Conservation (phyloP, 306 rosid species). For the Quercus robur region DNA sequence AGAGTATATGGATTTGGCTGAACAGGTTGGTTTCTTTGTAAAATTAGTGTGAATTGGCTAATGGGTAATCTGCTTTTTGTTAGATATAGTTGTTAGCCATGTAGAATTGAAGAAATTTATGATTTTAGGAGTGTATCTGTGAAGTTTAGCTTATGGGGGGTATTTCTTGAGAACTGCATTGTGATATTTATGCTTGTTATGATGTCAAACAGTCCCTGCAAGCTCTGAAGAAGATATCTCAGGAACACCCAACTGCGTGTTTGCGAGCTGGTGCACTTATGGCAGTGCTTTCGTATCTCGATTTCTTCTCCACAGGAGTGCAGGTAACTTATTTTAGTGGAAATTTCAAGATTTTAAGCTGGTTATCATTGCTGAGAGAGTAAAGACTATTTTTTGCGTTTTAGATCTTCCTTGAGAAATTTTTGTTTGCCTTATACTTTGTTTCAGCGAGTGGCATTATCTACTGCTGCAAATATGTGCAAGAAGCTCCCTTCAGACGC, state of each 20-base stretch:
- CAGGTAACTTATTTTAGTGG: constrained; percentile 50
- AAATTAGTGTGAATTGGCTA: neutral
- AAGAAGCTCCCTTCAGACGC: constrained; percentile 99
- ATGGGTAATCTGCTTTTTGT: neutral
- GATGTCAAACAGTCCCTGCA: constrained; percentile 80
- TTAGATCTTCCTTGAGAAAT: neutral
- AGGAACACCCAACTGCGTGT: constrained; percentile 99
- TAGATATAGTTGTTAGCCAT: neutral
- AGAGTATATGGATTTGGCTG: constrained; percentile 99
- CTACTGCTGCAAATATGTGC: constrained; percentile 99
- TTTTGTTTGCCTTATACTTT: constrained; percentile 6
- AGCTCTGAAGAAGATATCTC: constrained; percentile 96
- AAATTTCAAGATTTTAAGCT: neutral
- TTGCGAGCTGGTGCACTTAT: constrained; percentile 99
- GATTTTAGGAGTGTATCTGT: neutral
- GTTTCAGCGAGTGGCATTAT: constrained; percentile 88
- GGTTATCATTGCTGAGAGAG: neutral
- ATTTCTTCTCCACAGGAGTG: constrained; percentile 96
- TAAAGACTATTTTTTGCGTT: neutral
- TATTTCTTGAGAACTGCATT: neutral
- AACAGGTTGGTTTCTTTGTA: constrained; percentile 63
- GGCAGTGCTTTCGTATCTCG: constrained; percentile 98
- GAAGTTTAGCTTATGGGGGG: neutral
- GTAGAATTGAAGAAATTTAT: neutral
- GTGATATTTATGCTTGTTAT: constrained; percentile 28